These are phyloP conservation scores for Gracilaria domingensis DNA, from an alignment of 23 red algal genomes.

Conservation along the genomic window DNA sequence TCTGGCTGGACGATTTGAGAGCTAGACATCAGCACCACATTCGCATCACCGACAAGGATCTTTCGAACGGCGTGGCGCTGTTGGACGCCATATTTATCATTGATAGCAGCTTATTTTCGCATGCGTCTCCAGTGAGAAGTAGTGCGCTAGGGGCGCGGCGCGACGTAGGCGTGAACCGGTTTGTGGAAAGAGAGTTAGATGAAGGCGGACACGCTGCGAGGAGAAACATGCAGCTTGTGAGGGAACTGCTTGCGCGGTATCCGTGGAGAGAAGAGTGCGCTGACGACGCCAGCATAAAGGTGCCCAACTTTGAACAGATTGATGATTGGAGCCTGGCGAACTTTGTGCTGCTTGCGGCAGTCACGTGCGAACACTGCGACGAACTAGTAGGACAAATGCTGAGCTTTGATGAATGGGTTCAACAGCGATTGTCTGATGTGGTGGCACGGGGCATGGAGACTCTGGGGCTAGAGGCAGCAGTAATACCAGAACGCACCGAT, in stretches of 20 bases:
- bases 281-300: slow-evolving; percentile 7
- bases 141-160: not conserved
- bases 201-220: slow-evolving; percentile 27
- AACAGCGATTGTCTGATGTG: slow-evolving; percentile 42
- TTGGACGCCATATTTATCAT: slow-evolving; percentile 55
- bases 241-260: slow-evolving; percentile 25
- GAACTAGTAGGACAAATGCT: slow-evolving; percentile 58
- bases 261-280: slow-evolving; percentile 46
- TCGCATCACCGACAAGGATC: slow-evolving; percentile 46
- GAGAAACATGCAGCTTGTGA: slow-evolving; percentile 33
- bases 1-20: slow-evolving; percentile 60
- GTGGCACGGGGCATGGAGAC: slow-evolving; percentile 46
- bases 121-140: not conserved
- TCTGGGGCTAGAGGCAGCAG: slow-evolving; percentile 27
- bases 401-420: slow-evolving; percentile 63
- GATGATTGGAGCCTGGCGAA: slow-evolving; percentile 47
- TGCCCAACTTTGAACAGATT: slow-evolving; percentile 27
- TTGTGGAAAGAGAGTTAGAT: slow-evolving; percentile 48
- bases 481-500: not conserved
- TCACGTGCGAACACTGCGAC: slow-evolving; percentile 32
- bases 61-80: slow-evolving; percentile 62
- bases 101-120: slow-evolving; percentile 14
- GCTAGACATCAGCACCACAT: not conserved
- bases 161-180: not conserved
- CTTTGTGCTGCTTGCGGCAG: slow-evolving; percentile 63